A percentile compares a stretch with the other conserved stretches of the same genome.
Evolutionary conservation across 345 rosid species (phyloP).

Genomic region (Capsella bursapastoris): DNA sequence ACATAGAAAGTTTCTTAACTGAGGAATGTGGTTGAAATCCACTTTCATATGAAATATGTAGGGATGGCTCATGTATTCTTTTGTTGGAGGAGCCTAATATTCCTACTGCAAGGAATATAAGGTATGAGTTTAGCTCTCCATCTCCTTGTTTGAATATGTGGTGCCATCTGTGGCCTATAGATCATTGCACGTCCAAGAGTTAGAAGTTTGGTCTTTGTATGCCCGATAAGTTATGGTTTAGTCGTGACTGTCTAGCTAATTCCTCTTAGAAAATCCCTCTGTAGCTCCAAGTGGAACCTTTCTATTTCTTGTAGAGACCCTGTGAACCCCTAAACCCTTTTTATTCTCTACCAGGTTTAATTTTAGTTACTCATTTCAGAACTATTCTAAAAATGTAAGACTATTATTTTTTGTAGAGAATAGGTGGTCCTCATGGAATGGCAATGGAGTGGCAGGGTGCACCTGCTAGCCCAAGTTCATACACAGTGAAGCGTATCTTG

Average conservation of each 20-base stretch:
- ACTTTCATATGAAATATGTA: slow-evolving; percentile 39
- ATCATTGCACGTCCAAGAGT: slow-evolving; percentile 21
- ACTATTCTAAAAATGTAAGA: not conserved
- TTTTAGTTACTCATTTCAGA: slow-evolving; percentile 17
- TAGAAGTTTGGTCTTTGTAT: slow-evolving; percentile 24
- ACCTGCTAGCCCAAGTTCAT: slow-evolving; percentile 94
- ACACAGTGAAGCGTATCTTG: slow-evolving; percentile 89
- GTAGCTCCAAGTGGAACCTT: slow-evolving; percentile 9
- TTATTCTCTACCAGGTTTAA: not conserved
- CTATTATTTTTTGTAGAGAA: slow-evolving; percentile 57
- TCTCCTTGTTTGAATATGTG: slow-evolving; percentile 40
- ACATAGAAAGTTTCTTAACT: slow-evolving; percentile 26
- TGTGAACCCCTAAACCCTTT: slow-evolving; percentile 5
- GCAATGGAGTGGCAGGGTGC: slow-evolving; percentile 99
- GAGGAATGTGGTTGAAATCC: slow-evolving; percentile 38
- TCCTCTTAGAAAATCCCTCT: not conserved
- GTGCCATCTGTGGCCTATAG: slow-evolving; percentile 38
- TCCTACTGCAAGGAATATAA: slow-evolving; percentile 48
- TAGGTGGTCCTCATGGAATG: slow-evolving; percentile 90
- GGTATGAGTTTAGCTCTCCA: slow-evolving; percentile 43
- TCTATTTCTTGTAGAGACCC: slow-evolving; percentile 11
- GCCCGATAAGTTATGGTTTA: not conserved
- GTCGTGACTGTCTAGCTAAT: slow-evolving; percentile 15
- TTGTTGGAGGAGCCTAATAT: slow-evolving; percentile 40
- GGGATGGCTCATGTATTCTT: slow-evolving; percentile 43